Percentiles rank a stretch among this genome's conserved stretches.
Conservation (phyloP, 163 green algal genomes). For the Chlorella variabilis region DNA sequence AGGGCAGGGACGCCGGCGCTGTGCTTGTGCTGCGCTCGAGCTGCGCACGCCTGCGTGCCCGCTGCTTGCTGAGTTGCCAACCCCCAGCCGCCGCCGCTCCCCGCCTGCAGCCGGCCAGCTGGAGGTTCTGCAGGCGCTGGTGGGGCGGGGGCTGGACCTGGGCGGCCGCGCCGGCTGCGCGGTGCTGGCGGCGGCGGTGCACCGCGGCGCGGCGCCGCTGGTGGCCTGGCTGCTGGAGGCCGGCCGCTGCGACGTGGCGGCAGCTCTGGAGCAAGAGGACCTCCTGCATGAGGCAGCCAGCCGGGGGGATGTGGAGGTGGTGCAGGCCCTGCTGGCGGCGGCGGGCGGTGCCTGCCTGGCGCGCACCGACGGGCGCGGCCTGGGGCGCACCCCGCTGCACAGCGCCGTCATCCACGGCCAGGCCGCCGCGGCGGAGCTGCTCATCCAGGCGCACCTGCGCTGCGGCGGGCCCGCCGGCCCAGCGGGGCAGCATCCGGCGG, state of each 20-base stretch:
- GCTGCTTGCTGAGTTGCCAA: too few species aligned
- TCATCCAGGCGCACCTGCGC: constrained; percentile 3
- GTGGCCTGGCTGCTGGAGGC: constrained; percentile 41
- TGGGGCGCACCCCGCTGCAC: constrained; percentile 31
- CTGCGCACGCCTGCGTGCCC: too few species aligned
- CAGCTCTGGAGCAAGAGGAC: constrained; percentile 22
- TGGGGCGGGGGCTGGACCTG: background rate
- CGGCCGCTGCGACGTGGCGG: constrained; percentile 4
- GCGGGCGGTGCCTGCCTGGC: background rate
- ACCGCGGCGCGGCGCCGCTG: constrained; percentile 37
- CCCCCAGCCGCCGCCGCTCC: background rate
- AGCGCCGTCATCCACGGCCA: constrained; percentile 22
- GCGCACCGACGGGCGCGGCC: constrained; percentile 12
- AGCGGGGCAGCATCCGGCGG: background rate
- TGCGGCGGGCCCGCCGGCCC: background rate
- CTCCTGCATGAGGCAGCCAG: constrained; percentile 34
- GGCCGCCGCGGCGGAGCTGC: background rate
- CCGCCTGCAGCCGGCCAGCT: constrained; percentile 18
- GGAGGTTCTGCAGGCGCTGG: constrained; percentile 16
- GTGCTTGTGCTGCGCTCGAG: too few species aligned
- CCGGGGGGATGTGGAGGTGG: constrained; percentile 3
- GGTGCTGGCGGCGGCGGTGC: constrained; percentile 44
- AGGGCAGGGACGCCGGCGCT: too few species aligned
- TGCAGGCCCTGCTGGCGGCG: constrained; percentile 11
- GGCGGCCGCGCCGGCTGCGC: background rate